Base-by-base conservation (phyloP, 2,329 filamentous ascomycete species). In the Exserohilum turcica region DNA sequence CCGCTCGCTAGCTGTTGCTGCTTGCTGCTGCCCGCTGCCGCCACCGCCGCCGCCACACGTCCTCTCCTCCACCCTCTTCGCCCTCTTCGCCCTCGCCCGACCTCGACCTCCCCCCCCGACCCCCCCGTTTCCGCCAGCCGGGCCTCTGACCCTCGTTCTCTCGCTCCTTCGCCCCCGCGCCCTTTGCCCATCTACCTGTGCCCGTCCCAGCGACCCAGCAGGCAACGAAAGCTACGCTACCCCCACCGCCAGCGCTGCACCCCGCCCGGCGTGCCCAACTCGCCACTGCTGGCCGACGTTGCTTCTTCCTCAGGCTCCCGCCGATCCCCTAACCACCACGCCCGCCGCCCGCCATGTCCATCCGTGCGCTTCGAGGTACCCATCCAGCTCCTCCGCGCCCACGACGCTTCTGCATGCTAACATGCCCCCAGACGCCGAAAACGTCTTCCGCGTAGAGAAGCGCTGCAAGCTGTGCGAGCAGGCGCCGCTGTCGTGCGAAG, bases 401-500 rank as follows among this genome's bases (percentile, higher is more conserved):
- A 19, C 18, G 44, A 28, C 51, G 24, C 29, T 24, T 28, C 38
- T 40, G 29, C 32, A 31, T 31, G 42, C 63, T 66, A 49, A 66
- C 60, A 42, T 16, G 31, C 12, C 18, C 10, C 29, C 53, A 75
- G 73, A 75, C 47, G 62, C 70, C 52, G 73, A 75, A 42, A 61
- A 69, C 56, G 70, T 74, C 51, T 61, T 74, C 54, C 75, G 72
- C 43, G 66, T 86, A 47, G 84, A 86, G 71, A 79, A 81, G 64
- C 80, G 84, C 64, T 89, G 87, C 70, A 77, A 86, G 43, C 67
- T 79, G 62, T 89, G 87, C 70, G 78, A 79, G 8, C 58, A 54
- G 7, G 31, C 39, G 6, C 36, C 40, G 19, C 85, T 85, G 3
- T 75, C 79, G 18, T 89, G 87, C 70, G 84, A 85, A n/a, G 64